phyloP scores from a whole-genome alignment of 2,329 filamentous ascomycete genomes.

The Neofusicoccum parvum region DNA sequence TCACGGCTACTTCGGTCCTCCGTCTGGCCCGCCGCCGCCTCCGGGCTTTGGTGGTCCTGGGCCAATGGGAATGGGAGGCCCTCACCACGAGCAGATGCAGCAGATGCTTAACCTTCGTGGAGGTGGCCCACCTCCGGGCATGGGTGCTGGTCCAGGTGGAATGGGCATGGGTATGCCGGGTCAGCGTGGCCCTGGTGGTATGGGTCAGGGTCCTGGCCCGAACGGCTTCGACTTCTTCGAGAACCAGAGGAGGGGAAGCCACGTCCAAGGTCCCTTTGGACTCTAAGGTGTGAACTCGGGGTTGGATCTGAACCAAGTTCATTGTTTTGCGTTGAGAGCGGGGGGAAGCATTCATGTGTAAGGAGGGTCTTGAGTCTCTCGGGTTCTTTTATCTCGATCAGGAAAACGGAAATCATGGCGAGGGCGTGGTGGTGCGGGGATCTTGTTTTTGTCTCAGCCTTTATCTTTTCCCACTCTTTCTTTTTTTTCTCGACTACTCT shows the following conservation, averaged over 20 bases:
- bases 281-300: not conserved
- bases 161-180: conserved; percentile 10
- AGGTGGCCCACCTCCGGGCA: conserved; percentile 17
- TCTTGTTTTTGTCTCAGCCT: not conserved
- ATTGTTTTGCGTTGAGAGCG: not conserved
- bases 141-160: not conserved
- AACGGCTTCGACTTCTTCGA: conserved; percentile 12
- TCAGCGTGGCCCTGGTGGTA: not conserved
- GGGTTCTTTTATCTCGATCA: not conserved
- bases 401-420: conserved; percentile 17
- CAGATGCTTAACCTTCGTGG: conserved; percentile 13
- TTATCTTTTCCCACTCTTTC: not conserved
- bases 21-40: conserved; percentile 8
- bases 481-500: not conserved
- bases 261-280: conserved; percentile 14
- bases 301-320: not conserved
- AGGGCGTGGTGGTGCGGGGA: conserved; percentile 13
- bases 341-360: not conserved
- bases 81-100: conserved; percentile 8
- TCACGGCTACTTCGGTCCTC: conserved; percentile 9
- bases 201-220: not conserved
- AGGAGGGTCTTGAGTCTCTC: not conserved
- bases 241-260: conserved; percentile 14
- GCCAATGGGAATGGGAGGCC: conserved; percentile 19
- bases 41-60: conserved; percentile 17